Conservation (phyloP, 371 early-diverging fungal species). For the Lichtheimia hyalospora region DNA sequence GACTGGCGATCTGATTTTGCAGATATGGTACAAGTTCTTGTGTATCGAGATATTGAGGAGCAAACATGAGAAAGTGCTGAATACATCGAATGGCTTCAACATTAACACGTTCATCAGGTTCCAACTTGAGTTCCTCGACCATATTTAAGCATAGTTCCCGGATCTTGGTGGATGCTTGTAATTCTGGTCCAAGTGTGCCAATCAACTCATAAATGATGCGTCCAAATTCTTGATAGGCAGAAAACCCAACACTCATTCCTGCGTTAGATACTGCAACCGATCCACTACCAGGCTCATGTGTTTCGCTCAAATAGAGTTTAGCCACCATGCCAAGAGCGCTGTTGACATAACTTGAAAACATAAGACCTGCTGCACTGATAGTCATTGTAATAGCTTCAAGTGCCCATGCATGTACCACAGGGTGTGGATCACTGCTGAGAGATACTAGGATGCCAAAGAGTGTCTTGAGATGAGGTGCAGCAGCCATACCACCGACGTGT, state of each 20-base stretch:
- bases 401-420: slow-evolving; percentile 94
- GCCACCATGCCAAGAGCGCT: slow-evolving; percentile 83
- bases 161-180: slow-evolving; percentile 70
- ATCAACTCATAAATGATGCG: slow-evolving; percentile 86
- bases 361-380: slow-evolving; percentile 84
- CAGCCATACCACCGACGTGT: slow-evolving; percentile 90
- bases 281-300: slow-evolving; percentile 78
- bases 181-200: slow-evolving; percentile 91
- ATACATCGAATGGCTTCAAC: slow-evolving; percentile 88
- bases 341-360: slow-evolving; percentile 88
- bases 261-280: slow-evolving; percentile 63
- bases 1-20: slow-evolving; percentile 67
- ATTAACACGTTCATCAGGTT: slow-evolving; percentile 78
- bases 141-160: slow-evolving; percentile 78
- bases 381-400: slow-evolving; percentile 84
- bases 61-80: slow-evolving; percentile 90
- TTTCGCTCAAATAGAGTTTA: slow-evolving; percentile 84
- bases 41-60: slow-evolving; percentile 73
- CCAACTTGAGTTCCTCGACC: slow-evolving; percentile 77
- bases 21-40: slow-evolving; percentile 74
- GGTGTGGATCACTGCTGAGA: slow-evolving; percentile 88
- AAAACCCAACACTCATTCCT: slow-evolving; percentile 59
- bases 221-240: slow-evolving; percentile 78
- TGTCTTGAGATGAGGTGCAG: slow-evolving; percentile 80
- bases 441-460: slow-evolving; percentile 90